phyloP scores from a whole-genome alignment of 768 basidiomycete genomes.

The Mycena leptocephala region DNA sequence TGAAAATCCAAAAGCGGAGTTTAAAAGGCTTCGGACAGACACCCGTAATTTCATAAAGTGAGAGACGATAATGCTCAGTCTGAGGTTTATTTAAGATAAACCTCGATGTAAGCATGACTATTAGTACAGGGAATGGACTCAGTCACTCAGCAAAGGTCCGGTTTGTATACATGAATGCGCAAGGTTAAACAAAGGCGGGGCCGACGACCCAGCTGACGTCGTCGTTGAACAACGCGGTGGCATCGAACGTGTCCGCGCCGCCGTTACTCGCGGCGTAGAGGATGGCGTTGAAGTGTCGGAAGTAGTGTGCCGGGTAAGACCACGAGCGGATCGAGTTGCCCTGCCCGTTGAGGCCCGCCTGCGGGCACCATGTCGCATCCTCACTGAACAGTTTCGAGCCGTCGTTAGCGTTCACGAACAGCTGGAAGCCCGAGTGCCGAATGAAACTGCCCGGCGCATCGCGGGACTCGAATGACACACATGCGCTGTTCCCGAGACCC shows the following conservation, averaged over 20 bases:
- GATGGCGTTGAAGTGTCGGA: conserved; percentile 26
- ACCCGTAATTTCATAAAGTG: too few relatives aligned
- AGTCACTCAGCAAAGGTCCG: neutral
- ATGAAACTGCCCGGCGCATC: too few relatives aligned
- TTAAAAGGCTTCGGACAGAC: too few relatives aligned
- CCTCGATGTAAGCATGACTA: neutral
- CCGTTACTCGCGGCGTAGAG: conserved; percentile 21
- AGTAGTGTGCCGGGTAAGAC: conserved; percentile 24
- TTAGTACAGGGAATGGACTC: neutral
- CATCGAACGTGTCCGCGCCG: conserved; percentile 5
- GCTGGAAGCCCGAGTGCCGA: too few relatives aligned
- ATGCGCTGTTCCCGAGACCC: too few relatives aligned
- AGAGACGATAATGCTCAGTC: neutral
- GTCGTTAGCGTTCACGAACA: too few relatives aligned
- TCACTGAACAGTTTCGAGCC: conserved; percentile 17
- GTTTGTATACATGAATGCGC: neutral
- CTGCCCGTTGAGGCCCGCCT: conserved; percentile 17
- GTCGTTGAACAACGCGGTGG: conserved; percentile 3
- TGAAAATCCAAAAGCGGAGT: too few relatives aligned
- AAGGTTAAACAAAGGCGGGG: conserved; percentile 12
- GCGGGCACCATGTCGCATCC: conserved; percentile 29
- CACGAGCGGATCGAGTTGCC: conserved; percentile 26
- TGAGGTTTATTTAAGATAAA: neutral
- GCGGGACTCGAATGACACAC: too few relatives aligned
- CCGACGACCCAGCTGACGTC: conserved; percentile 11